Base-by-base conservation (phyloP, 1,284 basidiomycete genomes). In the Neotropicomus parvogracilis region DNA sequence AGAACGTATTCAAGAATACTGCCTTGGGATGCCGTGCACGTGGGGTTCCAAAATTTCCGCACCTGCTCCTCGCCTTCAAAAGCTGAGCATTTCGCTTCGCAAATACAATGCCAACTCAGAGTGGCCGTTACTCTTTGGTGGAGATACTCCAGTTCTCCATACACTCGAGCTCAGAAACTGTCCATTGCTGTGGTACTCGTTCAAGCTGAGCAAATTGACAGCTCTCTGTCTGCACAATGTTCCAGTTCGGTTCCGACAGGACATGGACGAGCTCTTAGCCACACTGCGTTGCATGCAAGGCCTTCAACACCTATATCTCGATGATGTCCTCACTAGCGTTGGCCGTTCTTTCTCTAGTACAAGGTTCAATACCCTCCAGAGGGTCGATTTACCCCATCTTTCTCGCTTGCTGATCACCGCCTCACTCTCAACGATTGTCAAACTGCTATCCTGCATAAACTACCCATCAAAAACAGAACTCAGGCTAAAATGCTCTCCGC, bases 291-390 rank as follows among this genome's bases (percentile, higher is more conserved):
- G 49, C 37, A 65, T 65, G 63, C 65, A 63, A 8, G 11, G 42
- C 12, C 56, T 72, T 12, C 50, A 54, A 40, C 40, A 44, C 1
- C 57, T 71, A 2, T 53, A 60, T 21, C 55, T 72, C 7, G 5
- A 4, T 5, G 0, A n/a, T 13, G 14, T 20, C 33, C 33, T 48
- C 24, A 9, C 20, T 24, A 19, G 16, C 6, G 21, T 27, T 6
- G 6, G 11, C 3, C 14, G 12, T 17, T 46, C 33, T 20, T 29
- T 28, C 9, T 38, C 47, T 14, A 46, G 35, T 6, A 6, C 29
- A 10, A 1, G 3, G 6, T 45, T 45, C 33, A 3, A 11, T 6
- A 12, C 9, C 16, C 26, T 36, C 8, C 16, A 48, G 5, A 48
- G 28, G 24, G 21, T 46, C 29, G 11, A 16, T 11, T 21, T 38